These are phyloP conservation scores for Microcyclospora pomicola DNA, from an alignment of 2,329 filamentous ascomycete genomes.

Conservation along the genomic window DNA sequence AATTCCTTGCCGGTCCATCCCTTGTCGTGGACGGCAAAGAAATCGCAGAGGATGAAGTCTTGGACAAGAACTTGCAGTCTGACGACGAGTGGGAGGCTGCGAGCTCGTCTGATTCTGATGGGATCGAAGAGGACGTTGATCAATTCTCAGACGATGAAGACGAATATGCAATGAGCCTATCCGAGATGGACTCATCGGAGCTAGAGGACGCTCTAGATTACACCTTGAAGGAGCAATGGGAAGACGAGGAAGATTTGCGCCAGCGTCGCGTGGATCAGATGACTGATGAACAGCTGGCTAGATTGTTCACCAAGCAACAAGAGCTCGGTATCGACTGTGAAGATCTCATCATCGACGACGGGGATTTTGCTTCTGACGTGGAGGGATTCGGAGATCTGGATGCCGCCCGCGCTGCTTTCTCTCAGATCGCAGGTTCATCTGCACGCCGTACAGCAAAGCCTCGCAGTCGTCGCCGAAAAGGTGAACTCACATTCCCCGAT, in stretches of 20 bases:
- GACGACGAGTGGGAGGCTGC: constrained; percentile 24
- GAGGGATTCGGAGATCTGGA: constrained; percentile 18
- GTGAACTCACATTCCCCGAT: constrained; percentile 34
- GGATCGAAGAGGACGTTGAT: constrained; percentile 7
- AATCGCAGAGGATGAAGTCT: constrained; percentile 17
- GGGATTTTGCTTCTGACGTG: constrained; percentile 12
- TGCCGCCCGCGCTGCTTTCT: constrained; percentile 18
- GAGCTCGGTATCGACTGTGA: constrained; percentile 48
- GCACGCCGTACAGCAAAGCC: constrained; percentile 2
- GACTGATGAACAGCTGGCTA: constrained; percentile 50
- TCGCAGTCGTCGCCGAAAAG: constrained; percentile 4
- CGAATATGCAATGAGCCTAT: constrained; percentile 23
- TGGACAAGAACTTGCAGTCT: constrained; percentile 15
- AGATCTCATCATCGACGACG: constrained; percentile 42
- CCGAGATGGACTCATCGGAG: constrained; percentile 24
- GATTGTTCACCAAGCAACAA: constrained; percentile 46
- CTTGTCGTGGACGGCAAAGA: constrained; percentile 17
- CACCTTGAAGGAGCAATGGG: constrained; percentile 21
- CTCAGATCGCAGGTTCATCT: constrained; percentile 13
- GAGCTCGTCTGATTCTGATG: constrained; percentile 3
- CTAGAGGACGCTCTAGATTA: constrained; percentile 21
- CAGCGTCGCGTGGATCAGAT: constrained; percentile 26
- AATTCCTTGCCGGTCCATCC: constrained; percentile 12
- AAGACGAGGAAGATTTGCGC: constrained; percentile 30
- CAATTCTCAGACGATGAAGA: constrained; percentile 17